Conservation (phyloP, 2,329 filamentous ascomycete genomes). For the Calonectria ilicicola region DNA sequence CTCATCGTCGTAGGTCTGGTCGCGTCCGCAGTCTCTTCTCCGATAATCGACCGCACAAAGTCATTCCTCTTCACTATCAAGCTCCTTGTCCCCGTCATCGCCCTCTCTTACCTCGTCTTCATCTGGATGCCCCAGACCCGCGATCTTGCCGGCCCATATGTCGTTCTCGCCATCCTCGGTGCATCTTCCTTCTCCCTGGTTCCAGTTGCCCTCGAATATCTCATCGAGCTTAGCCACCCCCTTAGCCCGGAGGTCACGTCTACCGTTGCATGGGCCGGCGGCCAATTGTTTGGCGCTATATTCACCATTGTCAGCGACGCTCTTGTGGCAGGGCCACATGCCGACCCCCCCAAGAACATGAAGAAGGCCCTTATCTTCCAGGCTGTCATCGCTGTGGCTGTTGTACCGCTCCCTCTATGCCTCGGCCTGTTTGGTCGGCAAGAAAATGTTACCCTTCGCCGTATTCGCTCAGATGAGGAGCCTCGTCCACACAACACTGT, state of each 20-base stretch:
- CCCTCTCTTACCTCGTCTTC: constrained; percentile 78
- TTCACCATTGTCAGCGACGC: constrained; percentile 89
- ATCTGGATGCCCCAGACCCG: constrained; percentile 79
- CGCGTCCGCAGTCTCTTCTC: constrained; percentile 79
- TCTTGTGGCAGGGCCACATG: constrained; percentile 67
- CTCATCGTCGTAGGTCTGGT: constrained; percentile 91
- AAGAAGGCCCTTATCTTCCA: constrained; percentile 81
- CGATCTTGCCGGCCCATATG: constrained; percentile 76
- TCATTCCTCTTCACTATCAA: constrained; percentile 81
- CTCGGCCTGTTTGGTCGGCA: constrained; percentile 77
- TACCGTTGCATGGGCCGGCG: constrained; percentile 86
- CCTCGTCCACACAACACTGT: constrained; percentile 31
- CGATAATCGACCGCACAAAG: constrained; percentile 88
- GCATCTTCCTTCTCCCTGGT: constrained; percentile 84
- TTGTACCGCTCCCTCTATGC: constrained; percentile 75
- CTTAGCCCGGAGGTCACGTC: constrained; percentile 87
- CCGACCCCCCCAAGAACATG: constrained; percentile 78
- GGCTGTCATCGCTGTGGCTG: constrained; percentile 75
- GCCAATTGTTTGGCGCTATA: constrained; percentile 85
- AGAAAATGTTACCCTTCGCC: constrained; percentile 62
- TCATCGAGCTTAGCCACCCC: constrained; percentile 89
- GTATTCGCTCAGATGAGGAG: constrained; percentile 59
- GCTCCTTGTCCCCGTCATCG: constrained; percentile 79
- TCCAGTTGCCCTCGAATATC: constrained; percentile 86
- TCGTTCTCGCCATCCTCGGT: constrained; percentile 81